Evolutionary conservation across 129 eudicot species (phyloP), one percentile per base, ranked within the genome.

Genomic region (Flaveria robusta): DNA sequence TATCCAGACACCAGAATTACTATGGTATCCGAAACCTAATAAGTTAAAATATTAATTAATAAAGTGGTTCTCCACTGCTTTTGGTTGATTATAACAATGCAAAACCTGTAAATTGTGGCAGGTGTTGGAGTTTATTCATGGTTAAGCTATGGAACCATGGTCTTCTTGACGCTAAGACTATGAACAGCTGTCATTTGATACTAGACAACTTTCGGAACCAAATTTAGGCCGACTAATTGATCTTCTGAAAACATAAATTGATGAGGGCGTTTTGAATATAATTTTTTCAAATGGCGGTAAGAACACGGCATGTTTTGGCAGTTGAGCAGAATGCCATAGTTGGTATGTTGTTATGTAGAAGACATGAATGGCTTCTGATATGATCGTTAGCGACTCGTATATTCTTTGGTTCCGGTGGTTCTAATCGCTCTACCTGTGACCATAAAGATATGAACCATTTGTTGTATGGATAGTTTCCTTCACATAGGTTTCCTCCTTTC

Each of bases 51-150:
- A 8, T 15, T 14, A 45, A 5, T 16, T 5, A 29, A 63, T 63
- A 29, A 29, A 14, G 45, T 24, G 16, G 3, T 29, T 60, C 16
- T 23, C 1, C 14, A 15, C 43, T 3, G 4, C 5, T 41, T 41
- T 16, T 51, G 10, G 20, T 39, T 75, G n/a, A 41, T 19, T 7
- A 14, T 49, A 7, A 66, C 12, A 52, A 3, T 24, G 47, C 6
- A 20, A n/a, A 77, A 77, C 55, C 42, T 66, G 24, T 66, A 19
- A 76, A 56, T 16, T 80, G 42, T 29, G 68, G 76, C 79, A 94
- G 99, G 99, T 94, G 97, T 69, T 94, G 99, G 99, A 84, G 85
- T 43, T 59, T 94, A 22, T 86, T 91, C 43, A 79, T 91, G 97
- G 69, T 91, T 31, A 91, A 91, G 80, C 82, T 94, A 49, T 91